These are phyloP conservation scores for Simplicillium sp. DNA, from an alignment of 2,329 filamentous ascomycete genomes.

Conservation along the genomic window DNA sequence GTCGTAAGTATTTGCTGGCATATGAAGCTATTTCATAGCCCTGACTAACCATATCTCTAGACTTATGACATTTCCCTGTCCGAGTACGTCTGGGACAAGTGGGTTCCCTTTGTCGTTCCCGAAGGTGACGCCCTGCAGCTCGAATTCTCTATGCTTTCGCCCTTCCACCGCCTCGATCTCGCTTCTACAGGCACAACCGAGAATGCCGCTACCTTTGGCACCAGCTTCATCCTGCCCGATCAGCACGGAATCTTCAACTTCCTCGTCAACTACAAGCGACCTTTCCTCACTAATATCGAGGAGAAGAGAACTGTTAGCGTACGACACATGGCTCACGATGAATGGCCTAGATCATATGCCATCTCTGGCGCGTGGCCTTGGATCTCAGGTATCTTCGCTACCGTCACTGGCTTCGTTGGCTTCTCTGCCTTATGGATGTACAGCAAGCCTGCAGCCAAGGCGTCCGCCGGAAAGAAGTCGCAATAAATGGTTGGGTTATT, in stretches of 20 bases:
- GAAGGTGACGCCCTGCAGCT: constrained; percentile 72
- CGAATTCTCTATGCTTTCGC: constrained; percentile 97
- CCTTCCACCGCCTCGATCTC: constrained; percentile 84
- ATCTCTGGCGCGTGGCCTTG: constrained; percentile 93
- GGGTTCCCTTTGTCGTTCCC: constrained; percentile 63
- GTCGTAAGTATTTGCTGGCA: constrained; percentile 56
- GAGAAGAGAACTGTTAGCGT: constrained; percentile 95
- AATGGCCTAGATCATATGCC: constrained; percentile 83
- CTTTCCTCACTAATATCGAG: constrained; percentile 80
- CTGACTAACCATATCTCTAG: constrained; percentile 31
- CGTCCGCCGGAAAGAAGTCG: constrained; percentile 32
- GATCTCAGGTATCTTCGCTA: constrained; percentile 80
- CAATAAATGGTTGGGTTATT: constrained; percentile 19
- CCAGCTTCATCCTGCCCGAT: constrained; percentile 76
- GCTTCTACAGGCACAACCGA: constrained; percentile 44
- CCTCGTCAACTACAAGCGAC: constrained; percentile 91
- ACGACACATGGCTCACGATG: constrained; percentile 92
- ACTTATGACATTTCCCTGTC: constrained; percentile 82
- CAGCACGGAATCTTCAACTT: constrained; percentile 99
- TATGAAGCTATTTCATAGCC: not conserved
- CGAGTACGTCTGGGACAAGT: constrained; percentile 69
- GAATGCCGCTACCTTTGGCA: constrained; percentile 64
- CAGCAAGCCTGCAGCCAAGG: constrained; percentile 35
- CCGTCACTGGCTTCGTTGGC: constrained; percentile 71
- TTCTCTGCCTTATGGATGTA: constrained; percentile 89